Evolutionary conservation across 108 stramenopile species (phyloP), one percentile per base, ranked within the genome.

Genomic region (Asterionellopsis glacialis): DNA sequence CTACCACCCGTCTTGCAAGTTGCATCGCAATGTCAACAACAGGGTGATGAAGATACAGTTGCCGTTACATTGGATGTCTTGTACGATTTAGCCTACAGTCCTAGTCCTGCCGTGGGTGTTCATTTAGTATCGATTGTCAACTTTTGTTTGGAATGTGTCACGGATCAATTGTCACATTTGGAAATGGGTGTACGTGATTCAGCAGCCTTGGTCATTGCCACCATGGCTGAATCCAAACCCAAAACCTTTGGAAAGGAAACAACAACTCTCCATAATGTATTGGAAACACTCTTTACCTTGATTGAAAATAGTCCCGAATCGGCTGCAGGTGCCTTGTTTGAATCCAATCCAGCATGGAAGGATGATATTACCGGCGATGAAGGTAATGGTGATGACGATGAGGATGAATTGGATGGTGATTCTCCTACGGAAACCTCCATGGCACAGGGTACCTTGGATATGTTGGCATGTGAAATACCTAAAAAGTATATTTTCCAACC

Each of bases 401-500:
- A 84, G 49, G 85, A 84, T 23, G 84, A 83, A 23, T 81, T 78
- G 41, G 86, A 85, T 33, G 60, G 74, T 51, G 91, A 91, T 47
- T 83, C 83, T 15, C 87, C 93, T 14, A 95, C 90, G 19, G 81
- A 91, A 63, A 96, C 96, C 33, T 79, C 83, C 39, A 94, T 98
- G 79, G 96, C 98, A 11, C 96, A 98, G 65, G 90, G 91, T 15
- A 91, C 90, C 14, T 70, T 98, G 50, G 98, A 98, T 64, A 87
- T 90, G 87, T 64, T 98, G 58, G 98, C 98, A 23, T 93, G 97
- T 57, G 87, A 96, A 70, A 72, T 98, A 13, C 96, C 98, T 12
- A 88, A 91, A 59, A 98, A 96, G 69, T 93, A 87, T 68, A 91
- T 96, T 65, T 94, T 96, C 74, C 63, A 84, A 56, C 87, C 95